phyloP scores from a whole-genome alignment of 2,329 filamentous ascomycete genomes.

The Sphaerulina populicola region DNA sequence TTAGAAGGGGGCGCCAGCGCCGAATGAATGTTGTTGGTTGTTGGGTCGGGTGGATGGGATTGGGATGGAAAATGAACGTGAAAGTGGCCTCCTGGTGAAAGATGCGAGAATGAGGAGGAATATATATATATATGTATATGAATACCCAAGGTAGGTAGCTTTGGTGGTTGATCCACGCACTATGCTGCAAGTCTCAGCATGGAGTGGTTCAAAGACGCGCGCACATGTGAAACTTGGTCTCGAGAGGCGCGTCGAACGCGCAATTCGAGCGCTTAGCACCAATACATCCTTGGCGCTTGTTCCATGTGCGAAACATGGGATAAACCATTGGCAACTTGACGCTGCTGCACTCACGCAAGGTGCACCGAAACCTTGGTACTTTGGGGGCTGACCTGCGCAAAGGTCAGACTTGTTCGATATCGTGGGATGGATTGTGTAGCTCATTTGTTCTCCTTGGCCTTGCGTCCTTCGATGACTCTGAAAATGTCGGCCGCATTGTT shows the following conservation, averaged over 20 bases:
- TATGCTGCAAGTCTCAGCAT: not conserved
- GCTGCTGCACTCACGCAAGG: too few species aligned
- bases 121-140: slow-evolving; percentile 4
- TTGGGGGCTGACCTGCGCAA: slow-evolving; percentile 1
- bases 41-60: not conserved
- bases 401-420: slow-evolving; percentile 4
- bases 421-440: not conserved
- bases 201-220: slow-evolving; percentile 1
- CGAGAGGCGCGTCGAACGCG: not conserved
- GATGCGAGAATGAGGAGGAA: not conserved
- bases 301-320: not conserved
- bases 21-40: not conserved
- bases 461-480: slow-evolving; percentile 30
- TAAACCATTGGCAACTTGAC: not conserved
- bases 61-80: too few species aligned
- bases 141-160: too few species aligned
- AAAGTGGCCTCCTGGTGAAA: not conserved
- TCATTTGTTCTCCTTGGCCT: slow-evolving; percentile 25
- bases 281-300: not conserved
- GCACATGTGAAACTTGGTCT: not conserved
- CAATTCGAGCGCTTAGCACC: slow-evolving; percentile 3
- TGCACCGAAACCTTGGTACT: not conserved
- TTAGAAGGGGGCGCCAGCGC: slow-evolving; percentile 7
- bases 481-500: slow-evolving; percentile 31
- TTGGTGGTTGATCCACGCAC: slow-evolving; percentile 5